Evolutionary conservation across 768 basidiomycete genomes (phyloP), one percentile per base, ranked within the genome.

Genomic region (Boletus rubropictus): DNA sequence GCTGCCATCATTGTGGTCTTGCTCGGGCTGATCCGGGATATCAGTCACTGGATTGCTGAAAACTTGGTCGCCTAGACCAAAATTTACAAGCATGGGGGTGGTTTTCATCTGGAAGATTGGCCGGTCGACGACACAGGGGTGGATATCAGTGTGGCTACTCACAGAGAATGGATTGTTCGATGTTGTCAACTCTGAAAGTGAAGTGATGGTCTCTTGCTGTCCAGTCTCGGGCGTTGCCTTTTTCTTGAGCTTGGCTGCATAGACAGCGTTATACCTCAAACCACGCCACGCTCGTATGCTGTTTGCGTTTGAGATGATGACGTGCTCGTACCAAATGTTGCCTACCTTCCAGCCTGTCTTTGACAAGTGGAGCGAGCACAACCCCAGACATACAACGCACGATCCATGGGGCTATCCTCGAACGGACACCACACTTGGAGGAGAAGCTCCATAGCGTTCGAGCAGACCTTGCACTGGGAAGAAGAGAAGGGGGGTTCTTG

Each of bases 391-490:
- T 92, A 93, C 39, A 93, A 68, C 3, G 82, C 86, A 43, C 92
- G 78, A 59, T 95, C 91, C 76, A 84, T 82, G 5, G 84, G 78
- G 56, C 88, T 93, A 31, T 83, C 73, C 59, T 92, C 86, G 55
- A 93, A 80, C 0, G 92, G 92, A 64, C 88, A 92, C 87, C 89
- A 93, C 58, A 95, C 75, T 60, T 94, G 90, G 10, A 88, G 74
- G 31, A 93, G 75, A 18, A 95, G 75, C 53, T 89, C 82, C 88
- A 86, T 91, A 0, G 84, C 79, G 17, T 72, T 66, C 9, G 74
- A 71, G 69, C 91, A 95, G 42, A 75, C 68, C 62, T 77, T 80
- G 77, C 91, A 94, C 42, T 73, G 69, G 6, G 82, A 84, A 21
- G 81, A 81, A 46, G 79, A 69, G 53, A 81, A 66, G 20, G 79